Base-by-base conservation (phyloP, 495 filamentous ascomycete genomes). In the Trichoderma virens region DNA sequence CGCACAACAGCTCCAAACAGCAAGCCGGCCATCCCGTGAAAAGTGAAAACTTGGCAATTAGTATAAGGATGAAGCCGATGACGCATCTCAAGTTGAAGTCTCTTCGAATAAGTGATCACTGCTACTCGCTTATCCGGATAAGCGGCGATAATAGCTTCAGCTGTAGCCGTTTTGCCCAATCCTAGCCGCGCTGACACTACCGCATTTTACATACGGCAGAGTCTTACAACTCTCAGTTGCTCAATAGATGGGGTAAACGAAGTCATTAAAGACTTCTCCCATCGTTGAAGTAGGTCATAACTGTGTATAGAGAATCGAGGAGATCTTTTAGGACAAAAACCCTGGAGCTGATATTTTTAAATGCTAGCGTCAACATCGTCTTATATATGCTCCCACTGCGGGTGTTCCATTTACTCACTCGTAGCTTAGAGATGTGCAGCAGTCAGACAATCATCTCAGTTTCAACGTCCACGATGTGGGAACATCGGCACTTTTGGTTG, bases 81-180 rank as follows among this genome's bases (percentile, higher is more conserved):
- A 63, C 47, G 27, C 32, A 54, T 65, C 59, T 65, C 64, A 30
- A 64, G 64, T 45, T 62, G 64, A 61, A 65, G 59, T 65, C 59
- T 61, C 64, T 62, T 65, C 30, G 59, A 65, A 61, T 65, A 65
- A 45, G 64, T 65, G 59, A 62, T 54, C 54, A 65, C 64, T 20
- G 59, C 59, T 65, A 65, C 59, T 65, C 59, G 59, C 59, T 65
- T 65, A 18, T 63, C 59, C 61, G 59, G 64, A 34, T 65, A 30
- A 20, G 59, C 64, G 59, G 64, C 64, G 35, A 65, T 45, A 61
- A 65, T 65, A 59, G 60, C 32, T 63, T 66, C 30, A 62, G 38
- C 41, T 39, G 41, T 63, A 51, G 61, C 61, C 61, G 61, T 63
- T 63, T 63, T 63, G 41, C 61, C 61, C 30, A 27, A 63, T 27